Base-by-base conservation (phyloP, 371 early-diverging fungal species). In the Coemansia sp. region DNA sequence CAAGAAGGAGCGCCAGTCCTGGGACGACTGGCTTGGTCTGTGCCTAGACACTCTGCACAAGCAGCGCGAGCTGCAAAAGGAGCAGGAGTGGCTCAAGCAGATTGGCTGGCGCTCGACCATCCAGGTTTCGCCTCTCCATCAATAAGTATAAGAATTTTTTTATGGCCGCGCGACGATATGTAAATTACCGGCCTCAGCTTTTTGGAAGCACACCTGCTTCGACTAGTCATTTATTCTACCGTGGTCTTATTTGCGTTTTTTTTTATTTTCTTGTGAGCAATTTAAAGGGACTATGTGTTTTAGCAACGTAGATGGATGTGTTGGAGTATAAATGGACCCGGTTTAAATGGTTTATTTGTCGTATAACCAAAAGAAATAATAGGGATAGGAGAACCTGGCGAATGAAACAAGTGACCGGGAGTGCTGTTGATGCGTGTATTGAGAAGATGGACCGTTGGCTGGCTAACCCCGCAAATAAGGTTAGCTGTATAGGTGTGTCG, bases 21-120 rank as follows among this genome's bases (percentile, higher is more conserved):
- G 74, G 74, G 69, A 72, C 47, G 74, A 74, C 24, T 74, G 74
- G 74, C 74, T 74, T 31, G 58, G 47, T 52, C 18, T 29, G 46
- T 67, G 74, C 34, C 36, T 74, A 16, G 71, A 69, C n/a, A 38
- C 51, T 0, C 42, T 74, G 38, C 70, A 74, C 34, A 60, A 58
- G 51, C 74, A 60, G n/a, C 56, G 62, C 31, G 51, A 69, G 36
- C 63, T 59, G 53, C 40, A 54, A 38, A 58, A 51, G 29, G 60
- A 63, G 53, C 56, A 63, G 5, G 63, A 58, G 40, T 69, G 69
- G 69, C 53, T 56, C 31, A 55, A 42, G 29, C 43, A 59, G 42
- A 34, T 42, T 4, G 55, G 50, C 47, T 60, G 50, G 47, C 54
- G 64, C 51, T 10, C 51, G n/a, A 56, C 31, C 12, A 38, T 37